Conservation (phyloP, 2,329 filamentous ascomycete genomes). For the Metarhizium robertsii region DNA sequence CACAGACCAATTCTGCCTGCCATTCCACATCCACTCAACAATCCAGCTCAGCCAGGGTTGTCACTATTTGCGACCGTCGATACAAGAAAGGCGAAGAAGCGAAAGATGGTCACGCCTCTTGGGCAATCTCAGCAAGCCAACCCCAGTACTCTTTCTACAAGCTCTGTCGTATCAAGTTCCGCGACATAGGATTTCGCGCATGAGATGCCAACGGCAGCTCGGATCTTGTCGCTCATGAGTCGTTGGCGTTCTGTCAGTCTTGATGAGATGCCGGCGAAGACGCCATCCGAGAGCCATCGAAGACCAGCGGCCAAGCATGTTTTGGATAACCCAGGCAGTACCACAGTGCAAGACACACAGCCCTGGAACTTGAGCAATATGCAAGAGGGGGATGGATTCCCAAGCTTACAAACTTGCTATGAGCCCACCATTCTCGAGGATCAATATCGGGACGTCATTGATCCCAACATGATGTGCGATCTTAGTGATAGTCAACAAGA, state of each 20-base stretch:
- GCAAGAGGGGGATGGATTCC: not conserved
- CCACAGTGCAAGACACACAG: not conserved
- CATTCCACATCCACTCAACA: not conserved
- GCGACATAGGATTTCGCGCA: constrained; percentile 5
- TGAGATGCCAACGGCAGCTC: not conserved
- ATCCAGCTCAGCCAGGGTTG: not conserved
- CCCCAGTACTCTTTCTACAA: not conserved
- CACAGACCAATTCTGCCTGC: constrained; percentile 10
- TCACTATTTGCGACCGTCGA: not conserved
- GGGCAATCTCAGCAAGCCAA: not conserved
- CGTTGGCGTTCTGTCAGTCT: not conserved
- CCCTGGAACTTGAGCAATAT: not conserved
- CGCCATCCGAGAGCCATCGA: not conserved
- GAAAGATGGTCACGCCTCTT: not conserved
- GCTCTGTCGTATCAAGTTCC: constrained; percentile 3
- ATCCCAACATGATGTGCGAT: not conserved
- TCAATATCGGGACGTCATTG: not conserved
- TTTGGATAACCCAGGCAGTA: not conserved
- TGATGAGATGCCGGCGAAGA: not conserved
- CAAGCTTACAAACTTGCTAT: not conserved
- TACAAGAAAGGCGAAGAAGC: constrained; percentile 3
- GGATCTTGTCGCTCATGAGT: not conserved
- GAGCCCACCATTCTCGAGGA: not conserved
- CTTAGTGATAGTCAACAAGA: not conserved
- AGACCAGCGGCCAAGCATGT: not conserved